Base-by-base conservation (phyloP, 805 yeast species). In the Priceomyces haplophilus region DNA sequence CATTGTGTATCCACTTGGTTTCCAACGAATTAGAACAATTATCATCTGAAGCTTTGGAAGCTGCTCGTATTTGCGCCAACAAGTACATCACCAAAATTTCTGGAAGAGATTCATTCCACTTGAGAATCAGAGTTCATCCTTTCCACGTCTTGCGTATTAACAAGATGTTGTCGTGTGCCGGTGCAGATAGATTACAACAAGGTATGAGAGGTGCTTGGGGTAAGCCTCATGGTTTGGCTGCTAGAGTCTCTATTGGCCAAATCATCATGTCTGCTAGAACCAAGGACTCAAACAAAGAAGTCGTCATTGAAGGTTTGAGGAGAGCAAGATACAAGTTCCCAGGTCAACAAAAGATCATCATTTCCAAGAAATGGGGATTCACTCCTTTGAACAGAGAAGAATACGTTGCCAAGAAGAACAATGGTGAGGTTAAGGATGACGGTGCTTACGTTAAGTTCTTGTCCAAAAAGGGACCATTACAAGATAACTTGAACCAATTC, bases 131-230 rank as follows among this genome's bases (percentile, higher is more conserved):
- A 82, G 98, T 90, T 69, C 99, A 93, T 79, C 99, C 99, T 65
- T 93, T 87, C 98, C 99, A 93, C 84, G 99, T 93, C 62, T 84
- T 93, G 76, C 86, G 99, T 80, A 93, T 93, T 83, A 93, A 93
- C 93, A 93, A 93, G 88, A 93, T 93, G 99, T 89, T 93, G 96
- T 93, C 99, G 71, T 93, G 99, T 83, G 99, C 99, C 81, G 99
- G 99, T 88, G 99, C 99, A 74, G 99, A 93, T 91, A 89, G 99
- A 87, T 85, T 93, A 79, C 99, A 93, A 82, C 98, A 93, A 82
- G 99, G 99, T 90, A 93, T 93, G 99, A 91, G 99, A 88, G 95
- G 95, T 83, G 99, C 99, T 73, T 93, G 98, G 98, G 99, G 99
- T 89, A 93, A 93, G 83, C 99, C 99, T 68, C 97, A 90, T 67